phyloP scores from a whole-genome alignment of 768 basidiomycete species.

The Macrolepiota albuminosa region DNA sequence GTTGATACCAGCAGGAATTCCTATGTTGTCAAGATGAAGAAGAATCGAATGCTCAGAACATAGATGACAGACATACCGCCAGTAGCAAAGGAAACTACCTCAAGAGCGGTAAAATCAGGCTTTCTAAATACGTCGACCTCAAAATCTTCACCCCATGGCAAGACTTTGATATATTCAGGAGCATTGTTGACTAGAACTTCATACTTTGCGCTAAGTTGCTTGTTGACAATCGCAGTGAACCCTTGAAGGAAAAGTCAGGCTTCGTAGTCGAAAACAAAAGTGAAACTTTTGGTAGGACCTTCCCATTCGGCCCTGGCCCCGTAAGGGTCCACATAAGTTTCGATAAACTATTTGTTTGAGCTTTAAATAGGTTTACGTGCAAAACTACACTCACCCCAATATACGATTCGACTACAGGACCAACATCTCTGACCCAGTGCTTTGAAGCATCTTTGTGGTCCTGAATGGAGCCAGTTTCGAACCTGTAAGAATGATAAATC shows the following conservation, averaged over 20 bases:
- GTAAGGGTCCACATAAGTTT: constrained; percentile 87
- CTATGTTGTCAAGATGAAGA: constrained; percentile 25
- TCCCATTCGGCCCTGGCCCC: constrained; percentile 94
- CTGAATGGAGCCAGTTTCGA: constrained; percentile 72
- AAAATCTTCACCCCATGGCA: constrained; percentile 75
- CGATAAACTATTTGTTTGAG: constrained; percentile 48
- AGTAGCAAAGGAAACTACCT: constrained; percentile 79
- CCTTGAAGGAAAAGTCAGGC: constrained; percentile 36
- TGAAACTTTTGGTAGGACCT: constrained; percentile 36
- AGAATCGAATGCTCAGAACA: not conserved
- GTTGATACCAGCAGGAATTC: constrained; percentile 86
- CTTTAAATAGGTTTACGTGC: not conserved
- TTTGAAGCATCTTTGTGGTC: constrained; percentile 75
- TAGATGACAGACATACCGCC: constrained; percentile 48
- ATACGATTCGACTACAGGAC: constrained; percentile 85
- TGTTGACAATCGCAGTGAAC: constrained; percentile 87
- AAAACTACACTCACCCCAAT: constrained; percentile 48
- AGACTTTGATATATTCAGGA: constrained; percentile 72
- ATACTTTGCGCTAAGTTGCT: constrained; percentile 77
- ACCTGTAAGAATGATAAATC: constrained; percentile 35
- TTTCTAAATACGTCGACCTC: constrained; percentile 75
- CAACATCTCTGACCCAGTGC: constrained; percentile 83
- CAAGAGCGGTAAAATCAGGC: constrained; percentile 84
- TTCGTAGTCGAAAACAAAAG: not conserved
- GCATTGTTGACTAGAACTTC: constrained; percentile 70